These are phyloP conservation scores for Macrolepiota dolichaula DNA, from an alignment of 768 basidiomycete genomes.

Conservation along the genomic window DNA sequence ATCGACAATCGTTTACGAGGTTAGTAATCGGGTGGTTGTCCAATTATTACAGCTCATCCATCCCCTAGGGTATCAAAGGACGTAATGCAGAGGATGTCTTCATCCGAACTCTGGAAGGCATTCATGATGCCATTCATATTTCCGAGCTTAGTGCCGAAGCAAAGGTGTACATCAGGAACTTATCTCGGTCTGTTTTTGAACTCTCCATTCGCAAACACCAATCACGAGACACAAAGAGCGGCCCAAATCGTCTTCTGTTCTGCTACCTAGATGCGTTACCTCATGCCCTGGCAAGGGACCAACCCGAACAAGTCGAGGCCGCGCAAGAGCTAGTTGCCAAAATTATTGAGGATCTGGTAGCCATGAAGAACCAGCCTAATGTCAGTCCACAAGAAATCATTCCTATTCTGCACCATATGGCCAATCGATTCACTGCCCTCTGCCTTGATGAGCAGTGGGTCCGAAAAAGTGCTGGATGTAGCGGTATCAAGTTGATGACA, in stretches of 20 bases:
- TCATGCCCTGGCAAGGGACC: conserved; percentile 67
- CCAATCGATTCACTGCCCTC: conserved; percentile 77
- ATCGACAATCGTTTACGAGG: conserved; percentile 74
- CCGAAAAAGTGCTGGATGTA: conserved; percentile 85
- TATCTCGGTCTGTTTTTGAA: conserved; percentile 71
- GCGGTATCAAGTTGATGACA: conserved; percentile 80
- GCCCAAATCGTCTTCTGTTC: conserved; percentile 55
- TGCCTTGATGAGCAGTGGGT: conserved; percentile 92
- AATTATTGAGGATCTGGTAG: conserved; percentile 66
- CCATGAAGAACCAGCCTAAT: conserved; percentile 44
- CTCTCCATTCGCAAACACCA: conserved; percentile 65
- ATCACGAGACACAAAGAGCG: conserved; percentile 51
- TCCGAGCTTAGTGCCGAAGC: conserved; percentile 70
- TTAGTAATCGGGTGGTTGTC: conserved; percentile 24
- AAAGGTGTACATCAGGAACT: conserved; percentile 62
- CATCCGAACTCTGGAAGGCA: conserved; percentile 62
- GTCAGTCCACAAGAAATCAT: conserved; percentile 54
- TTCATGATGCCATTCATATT: conserved; percentile 73
- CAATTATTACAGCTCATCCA: not conserved
- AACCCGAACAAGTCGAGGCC: conserved; percentile 53
- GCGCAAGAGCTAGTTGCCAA: conserved; percentile 57
- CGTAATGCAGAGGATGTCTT: conserved; percentile 78
- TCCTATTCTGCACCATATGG: conserved; percentile 75
- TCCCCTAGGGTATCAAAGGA: conserved; percentile 59
- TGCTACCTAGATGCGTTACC: conserved; percentile 83